These are phyloP conservation scores for Fusarium albidum DNA, from an alignment of 2,329 filamentous ascomycete species.

Conservation along the genomic window DNA sequence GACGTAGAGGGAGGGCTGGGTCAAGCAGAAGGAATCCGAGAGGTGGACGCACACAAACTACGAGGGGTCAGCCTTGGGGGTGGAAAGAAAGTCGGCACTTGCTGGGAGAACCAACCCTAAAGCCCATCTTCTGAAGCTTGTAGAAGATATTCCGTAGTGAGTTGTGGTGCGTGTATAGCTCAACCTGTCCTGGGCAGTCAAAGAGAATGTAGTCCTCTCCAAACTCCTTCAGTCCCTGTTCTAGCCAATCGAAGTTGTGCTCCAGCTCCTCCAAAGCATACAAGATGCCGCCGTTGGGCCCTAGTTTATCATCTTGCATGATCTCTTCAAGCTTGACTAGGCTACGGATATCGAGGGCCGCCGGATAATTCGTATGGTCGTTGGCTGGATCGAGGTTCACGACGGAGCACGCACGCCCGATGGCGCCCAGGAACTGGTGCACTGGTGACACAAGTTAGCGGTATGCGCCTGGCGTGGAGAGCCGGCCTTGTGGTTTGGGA, in stretches of 20 bases:
- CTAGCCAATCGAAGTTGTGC: conserved; percentile 91
- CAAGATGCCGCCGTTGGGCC: conserved; percentile 90
- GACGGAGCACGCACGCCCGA: conserved; percentile 92
- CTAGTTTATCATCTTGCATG: conserved; percentile 89
- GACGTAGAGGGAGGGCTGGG: conserved; percentile 92
- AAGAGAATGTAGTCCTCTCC: conserved; percentile 94
- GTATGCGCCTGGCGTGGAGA: neutral
- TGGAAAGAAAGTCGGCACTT: neutral
- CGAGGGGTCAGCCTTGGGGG: conserved; percentile 27
- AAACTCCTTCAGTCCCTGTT: conserved; percentile 79
- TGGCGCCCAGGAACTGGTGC: conserved; percentile 97
- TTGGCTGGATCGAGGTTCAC: conserved; percentile 98
- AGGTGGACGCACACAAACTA: conserved; percentile 94
- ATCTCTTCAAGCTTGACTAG: conserved; percentile 92
- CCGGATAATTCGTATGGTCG: conserved; percentile 88
- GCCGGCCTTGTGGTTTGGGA: neutral
- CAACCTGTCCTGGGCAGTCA: conserved; percentile 96
- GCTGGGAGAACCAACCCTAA: conserved; percentile 71
- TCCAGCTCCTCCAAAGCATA: conserved; percentile 97
- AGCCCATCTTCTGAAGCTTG: conserved; percentile 87
- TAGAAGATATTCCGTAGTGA: conserved; percentile 93
- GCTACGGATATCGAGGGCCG: conserved; percentile 88
- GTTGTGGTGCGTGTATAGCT: conserved; percentile 94
- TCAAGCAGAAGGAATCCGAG: conserved; percentile 92
- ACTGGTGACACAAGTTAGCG: conserved; percentile 55